Evolutionary conservation across 768 basidiomycete species (phyloP).

Genomic region (Clitopilus passeckerianus): DNA sequence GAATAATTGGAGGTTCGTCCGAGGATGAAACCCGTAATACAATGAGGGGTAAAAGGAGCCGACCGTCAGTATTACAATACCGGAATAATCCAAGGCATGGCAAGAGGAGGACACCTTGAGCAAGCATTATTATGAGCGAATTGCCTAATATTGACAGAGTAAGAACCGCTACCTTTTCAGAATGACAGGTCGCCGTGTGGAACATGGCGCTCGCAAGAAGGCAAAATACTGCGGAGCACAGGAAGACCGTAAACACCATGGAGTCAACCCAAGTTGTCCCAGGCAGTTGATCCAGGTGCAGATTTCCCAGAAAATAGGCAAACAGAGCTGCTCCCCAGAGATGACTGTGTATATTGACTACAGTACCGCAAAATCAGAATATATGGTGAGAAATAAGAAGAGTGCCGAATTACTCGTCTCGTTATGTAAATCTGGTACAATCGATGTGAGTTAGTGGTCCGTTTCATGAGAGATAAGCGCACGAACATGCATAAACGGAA

Average conservation of each 20-base stretch:
- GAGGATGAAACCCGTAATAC: conserved; percentile 76
- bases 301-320: conserved; percentile 42
- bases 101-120: conserved; percentile 55
- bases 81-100: conserved; percentile 71
- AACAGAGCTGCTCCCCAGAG: conserved; percentile 67
- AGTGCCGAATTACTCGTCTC: conserved; percentile 57
- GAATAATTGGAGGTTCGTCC: conserved; percentile 43
- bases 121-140: conserved; percentile 2
- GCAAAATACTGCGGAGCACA: conserved; percentile 70
- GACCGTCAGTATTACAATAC: conserved; percentile 73
- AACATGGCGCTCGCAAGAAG: conserved; percentile 66
- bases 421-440: conserved; percentile 62
- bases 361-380: conserved; percentile 4
- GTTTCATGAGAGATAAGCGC: conserved; percentile 8
- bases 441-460: conserved; percentile 11
- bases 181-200: conserved; percentile 74
- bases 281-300: conserved; percentile 45
- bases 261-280: conserved; percentile 58
- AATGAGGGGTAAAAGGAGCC: conserved; percentile 78
- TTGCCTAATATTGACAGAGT: neutral
- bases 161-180: conserved; percentile 45
- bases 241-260: conserved; percentile 57
- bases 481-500: conserved; percentile 67
- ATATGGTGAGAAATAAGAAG: conserved; percentile 8
- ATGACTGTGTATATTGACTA: conserved; percentile 87